Conservation (phyloP, 805 yeast species). For the Monosporozyma unispora region DNA sequence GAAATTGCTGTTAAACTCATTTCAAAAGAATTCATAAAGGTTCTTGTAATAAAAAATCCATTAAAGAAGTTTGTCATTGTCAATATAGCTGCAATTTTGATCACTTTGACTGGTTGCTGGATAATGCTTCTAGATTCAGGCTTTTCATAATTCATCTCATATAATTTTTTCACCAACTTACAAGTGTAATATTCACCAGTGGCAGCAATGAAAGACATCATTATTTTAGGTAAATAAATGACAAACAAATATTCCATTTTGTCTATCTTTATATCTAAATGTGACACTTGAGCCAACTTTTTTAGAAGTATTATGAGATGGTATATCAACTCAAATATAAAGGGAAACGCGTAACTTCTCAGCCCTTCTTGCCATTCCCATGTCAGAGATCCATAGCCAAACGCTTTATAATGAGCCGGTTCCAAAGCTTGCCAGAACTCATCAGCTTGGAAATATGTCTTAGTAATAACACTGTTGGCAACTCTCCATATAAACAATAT, state of each 20-base stretch:
- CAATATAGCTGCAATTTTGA: conserved; percentile 17
- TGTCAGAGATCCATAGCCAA: conserved; percentile 73
- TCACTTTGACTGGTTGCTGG: neutral
- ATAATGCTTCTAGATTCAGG: neutral
- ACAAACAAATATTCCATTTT: conserved; percentile 37
- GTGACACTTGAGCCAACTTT: neutral
- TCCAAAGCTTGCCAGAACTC: conserved; percentile 91
- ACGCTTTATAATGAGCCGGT: conserved; percentile 73
- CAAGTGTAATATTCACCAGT: conserved; percentile 58
- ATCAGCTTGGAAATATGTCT: conserved; percentile 90
- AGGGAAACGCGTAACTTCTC: conserved; percentile 74
- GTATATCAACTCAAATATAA: conserved; percentile 42
- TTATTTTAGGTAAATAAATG: conserved; percentile 49
- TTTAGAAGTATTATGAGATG: conserved; percentile 2
- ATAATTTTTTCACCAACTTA: conserved; percentile 34
- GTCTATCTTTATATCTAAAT: neutral
- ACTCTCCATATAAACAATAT: conserved; percentile 39
- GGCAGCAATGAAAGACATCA: conserved; percentile 63
- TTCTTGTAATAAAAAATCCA: conserved; percentile 70
- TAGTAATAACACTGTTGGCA: conserved; percentile 51
- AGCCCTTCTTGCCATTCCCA: conserved; percentile 90
- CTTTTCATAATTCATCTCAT: neutral
- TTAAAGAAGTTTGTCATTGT: conserved; percentile 44
- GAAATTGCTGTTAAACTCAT: conserved; percentile 60
- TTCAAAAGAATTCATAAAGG: conserved; percentile 82